Evolutionary conservation across 768 basidiomycete genomes (phyloP), one percentile per base, ranked within the genome.

Genomic region (Lentinus tigrinus): DNA sequence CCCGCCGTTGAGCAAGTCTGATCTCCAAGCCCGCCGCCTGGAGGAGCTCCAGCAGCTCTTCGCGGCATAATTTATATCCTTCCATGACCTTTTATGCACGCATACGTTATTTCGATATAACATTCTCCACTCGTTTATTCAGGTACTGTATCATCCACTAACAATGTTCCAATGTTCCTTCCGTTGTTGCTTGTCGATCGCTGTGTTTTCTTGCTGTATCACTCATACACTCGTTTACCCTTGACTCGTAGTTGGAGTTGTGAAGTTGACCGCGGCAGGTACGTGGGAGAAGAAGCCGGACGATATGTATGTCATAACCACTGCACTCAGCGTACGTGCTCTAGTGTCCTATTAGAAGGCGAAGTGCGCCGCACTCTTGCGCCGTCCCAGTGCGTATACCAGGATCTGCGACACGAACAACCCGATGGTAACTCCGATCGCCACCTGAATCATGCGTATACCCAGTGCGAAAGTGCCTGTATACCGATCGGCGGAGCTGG

Each of bases 41-140:
- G 92, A 95, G 65, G 95, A 97, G 67, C 80, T 96, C 58, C 81
- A 82, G 56, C 83, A 90, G 70, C 75, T 93, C 54, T 93, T 93
- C 69, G 80, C 49, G n/a, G 46, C 58, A 13, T 66, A 57, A 66
- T 28, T 54, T 62, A 62, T 60, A 61, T 44, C 42, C 52, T 55
- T 56, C 50, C 60, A 62, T 60, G 58, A 38, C 42, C 52, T 55
- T 56, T 23, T 19, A 7, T 28, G 24, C 42, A 23, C 11, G n/a
- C 44, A 34, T 61, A 61, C 52, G 17, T 53, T 57, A 55, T 63
- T 52, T 9, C 52, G 34, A 52, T 61, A 44, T 60, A 50, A 54
- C 49, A 28, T 39, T 57, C 24, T 58, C 54, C 27, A 34, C n/a
- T n/a, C n/a, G n/a, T n/a, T n/a, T 57, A 36, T 57, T 44, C 54